These are phyloP conservation scores for Zygotorulaspora chibaensis DNA, from an alignment of 805 yeast genomes.

Conservation along the genomic window DNA sequence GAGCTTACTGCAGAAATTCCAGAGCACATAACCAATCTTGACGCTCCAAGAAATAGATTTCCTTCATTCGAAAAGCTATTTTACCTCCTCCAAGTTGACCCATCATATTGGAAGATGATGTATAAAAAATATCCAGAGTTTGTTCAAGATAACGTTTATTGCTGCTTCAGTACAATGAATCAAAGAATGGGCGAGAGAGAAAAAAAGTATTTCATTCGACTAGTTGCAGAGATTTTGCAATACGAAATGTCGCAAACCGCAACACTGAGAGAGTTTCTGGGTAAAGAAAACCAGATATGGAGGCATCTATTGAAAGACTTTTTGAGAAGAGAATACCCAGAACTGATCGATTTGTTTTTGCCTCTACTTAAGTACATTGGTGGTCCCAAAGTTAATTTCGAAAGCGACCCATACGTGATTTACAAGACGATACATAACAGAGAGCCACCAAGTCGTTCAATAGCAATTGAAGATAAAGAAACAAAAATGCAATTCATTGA, in stretches of 20 bases:
- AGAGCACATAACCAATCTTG: slow-evolving; percentile 10
- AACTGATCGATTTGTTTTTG: slow-evolving; percentile 33
- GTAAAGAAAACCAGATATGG: slow-evolving; percentile 38
- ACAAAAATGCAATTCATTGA: slow-evolving; percentile 65
- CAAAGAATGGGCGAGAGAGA: slow-evolving; percentile 48
- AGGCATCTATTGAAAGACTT: slow-evolving; percentile 40
- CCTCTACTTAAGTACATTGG: slow-evolving; percentile 38
- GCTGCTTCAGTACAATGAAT: slow-evolving; percentile 30
- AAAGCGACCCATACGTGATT: slow-evolving; percentile 71
- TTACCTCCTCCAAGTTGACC: slow-evolving; percentile 79
- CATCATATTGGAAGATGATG: slow-evolving; percentile 60
- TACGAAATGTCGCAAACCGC: slow-evolving; percentile 35
- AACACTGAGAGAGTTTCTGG: slow-evolving; percentile 25
- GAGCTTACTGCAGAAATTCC: slow-evolving; percentile 52
- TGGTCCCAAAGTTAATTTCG: slow-evolving; percentile 52
- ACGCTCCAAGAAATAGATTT: slow-evolving; percentile 16
- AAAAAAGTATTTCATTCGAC: slow-evolving; percentile 59
- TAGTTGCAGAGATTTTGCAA: slow-evolving; percentile 47
- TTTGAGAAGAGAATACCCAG: slow-evolving; percentile 38
- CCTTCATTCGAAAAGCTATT: slow-evolving; percentile 65
- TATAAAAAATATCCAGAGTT: slow-evolving; percentile 38
- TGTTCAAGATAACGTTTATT: slow-evolving; percentile 28
- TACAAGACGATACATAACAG: slow-evolving; percentile 40
- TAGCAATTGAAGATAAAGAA: slow-evolving; percentile 76
- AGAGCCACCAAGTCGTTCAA: slow-evolving; percentile 45